Conservation (phyloP, 129 eudicot genomes). For the Gnaphalium uliginosum region DNA sequence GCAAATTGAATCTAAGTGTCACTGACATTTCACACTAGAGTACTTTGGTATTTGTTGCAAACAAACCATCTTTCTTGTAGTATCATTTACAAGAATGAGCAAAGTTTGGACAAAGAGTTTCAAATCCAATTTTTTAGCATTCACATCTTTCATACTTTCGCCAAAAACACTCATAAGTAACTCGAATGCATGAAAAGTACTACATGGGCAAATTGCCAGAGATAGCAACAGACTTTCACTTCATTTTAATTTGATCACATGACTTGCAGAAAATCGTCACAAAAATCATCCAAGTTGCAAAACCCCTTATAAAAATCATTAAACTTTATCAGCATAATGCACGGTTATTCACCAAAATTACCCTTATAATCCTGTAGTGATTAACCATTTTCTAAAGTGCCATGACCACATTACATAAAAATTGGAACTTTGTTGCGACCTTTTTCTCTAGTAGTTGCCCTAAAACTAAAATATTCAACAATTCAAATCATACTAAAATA, state of each 20-base stretch:
- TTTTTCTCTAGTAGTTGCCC: background rate
- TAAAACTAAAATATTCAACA: background rate
- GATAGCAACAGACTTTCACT: background rate
- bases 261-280: background rate
- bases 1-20: background rate
- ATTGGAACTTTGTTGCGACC: background rate
- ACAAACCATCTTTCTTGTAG: background rate
- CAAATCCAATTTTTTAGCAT: background rate
- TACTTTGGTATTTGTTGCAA: background rate
- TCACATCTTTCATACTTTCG: background rate
- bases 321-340: background rate
- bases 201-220: background rate
- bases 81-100: background rate
- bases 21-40: background rate
- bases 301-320: background rate
- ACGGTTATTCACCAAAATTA: background rate
- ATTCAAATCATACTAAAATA: background rate
- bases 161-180: too few species aligned
- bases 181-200: background rate
- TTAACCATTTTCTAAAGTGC: background rate
- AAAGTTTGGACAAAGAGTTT: background rate
- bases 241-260: background rate
- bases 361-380: background rate
- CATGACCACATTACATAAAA: background rate
- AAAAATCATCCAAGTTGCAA: background rate